These are phyloP conservation scores for Lachancea sp. DNA, from an alignment of 805 yeast species.

Conservation along the genomic window DNA sequence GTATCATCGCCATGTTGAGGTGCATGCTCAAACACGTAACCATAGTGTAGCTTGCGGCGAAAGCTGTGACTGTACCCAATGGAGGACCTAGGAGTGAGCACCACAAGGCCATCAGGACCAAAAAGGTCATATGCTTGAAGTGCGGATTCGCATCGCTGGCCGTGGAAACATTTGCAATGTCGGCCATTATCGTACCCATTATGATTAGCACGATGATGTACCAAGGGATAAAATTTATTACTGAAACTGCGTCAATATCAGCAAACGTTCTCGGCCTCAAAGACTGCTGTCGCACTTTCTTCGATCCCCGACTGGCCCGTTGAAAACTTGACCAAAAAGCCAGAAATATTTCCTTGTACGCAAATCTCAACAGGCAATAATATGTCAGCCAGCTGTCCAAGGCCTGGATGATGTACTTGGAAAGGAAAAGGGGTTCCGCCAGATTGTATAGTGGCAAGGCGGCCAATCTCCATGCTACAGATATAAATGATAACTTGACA, in stretches of 20 bases:
- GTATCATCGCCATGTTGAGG: slow-evolving; percentile 18
- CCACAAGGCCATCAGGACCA: slow-evolving; percentile 1
- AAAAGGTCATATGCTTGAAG: not conserved
- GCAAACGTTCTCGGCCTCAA: too few relatives aligned
- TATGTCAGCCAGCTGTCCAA: not conserved
- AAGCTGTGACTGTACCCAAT: not conserved
- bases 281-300: too few relatives aligned
- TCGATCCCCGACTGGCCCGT: too few relatives aligned
- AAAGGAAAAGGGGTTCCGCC: not conserved
- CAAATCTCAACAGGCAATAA: not conserved
- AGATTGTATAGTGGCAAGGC: not conserved
- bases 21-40: not conserved
- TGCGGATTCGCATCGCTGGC: not conserved
- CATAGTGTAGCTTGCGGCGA: not conserved
- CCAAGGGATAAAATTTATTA: too few relatives aligned
- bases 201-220: not conserved
- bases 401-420: not conserved
- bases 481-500: not conserved
- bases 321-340: slow-evolving; percentile 4
- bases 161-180: not conserved
- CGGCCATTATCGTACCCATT: not conserved
- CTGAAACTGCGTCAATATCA: too few relatives aligned
- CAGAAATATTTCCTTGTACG: not conserved
- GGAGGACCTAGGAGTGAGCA: not conserved
- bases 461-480: not conserved